Conservation (phyloP, 2,329 filamentous ascomycete species). For the Macroventuria anomochaeta region DNA sequence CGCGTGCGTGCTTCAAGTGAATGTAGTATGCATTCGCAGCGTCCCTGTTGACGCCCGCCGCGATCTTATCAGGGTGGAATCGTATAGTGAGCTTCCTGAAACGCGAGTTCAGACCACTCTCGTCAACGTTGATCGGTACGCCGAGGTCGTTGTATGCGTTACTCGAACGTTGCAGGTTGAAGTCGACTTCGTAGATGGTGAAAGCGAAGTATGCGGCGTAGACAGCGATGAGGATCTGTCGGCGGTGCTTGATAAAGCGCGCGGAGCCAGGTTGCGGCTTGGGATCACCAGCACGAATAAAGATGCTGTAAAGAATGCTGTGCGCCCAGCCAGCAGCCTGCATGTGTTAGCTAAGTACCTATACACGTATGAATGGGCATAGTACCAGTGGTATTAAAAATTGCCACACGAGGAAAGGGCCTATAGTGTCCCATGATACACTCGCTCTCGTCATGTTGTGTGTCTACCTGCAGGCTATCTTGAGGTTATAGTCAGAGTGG, state of each 20-base stretch:
- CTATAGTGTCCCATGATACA: conserved; percentile 41
- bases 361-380: not conserved
- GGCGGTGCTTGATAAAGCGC: conserved; percentile 75
- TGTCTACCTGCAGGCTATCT: not conserved
- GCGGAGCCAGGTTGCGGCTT: conserved; percentile 73
- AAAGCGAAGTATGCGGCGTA: conserved; percentile 85
- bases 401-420: conserved; percentile 45
- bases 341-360: conserved; percentile 21
- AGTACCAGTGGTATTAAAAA: conserved; percentile 44
- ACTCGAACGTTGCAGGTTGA: conserved; percentile 72
- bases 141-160: conserved; percentile 83
- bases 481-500: not conserved
- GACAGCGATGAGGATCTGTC: conserved; percentile 82
- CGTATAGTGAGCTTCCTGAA: conserved; percentile 73
- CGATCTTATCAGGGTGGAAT: conserved; percentile 84
- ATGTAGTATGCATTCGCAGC: conserved; percentile 68
- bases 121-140: conserved; percentile 71
- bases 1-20: conserved; percentile 80
- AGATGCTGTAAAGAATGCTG: conserved; percentile 82
- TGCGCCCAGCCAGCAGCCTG: conserved; percentile 61
- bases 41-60: conserved; percentile 33
- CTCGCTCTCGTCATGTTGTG: conserved; percentile 31
- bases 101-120: conserved; percentile 79
- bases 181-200: conserved; percentile 91
- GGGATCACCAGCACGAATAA: conserved; percentile 86